Percentiles rank a stretch among this genome's conserved stretches.
Conservation (phyloP, 306 rosid species). For the Cucurbita argyrosperma region DNA sequence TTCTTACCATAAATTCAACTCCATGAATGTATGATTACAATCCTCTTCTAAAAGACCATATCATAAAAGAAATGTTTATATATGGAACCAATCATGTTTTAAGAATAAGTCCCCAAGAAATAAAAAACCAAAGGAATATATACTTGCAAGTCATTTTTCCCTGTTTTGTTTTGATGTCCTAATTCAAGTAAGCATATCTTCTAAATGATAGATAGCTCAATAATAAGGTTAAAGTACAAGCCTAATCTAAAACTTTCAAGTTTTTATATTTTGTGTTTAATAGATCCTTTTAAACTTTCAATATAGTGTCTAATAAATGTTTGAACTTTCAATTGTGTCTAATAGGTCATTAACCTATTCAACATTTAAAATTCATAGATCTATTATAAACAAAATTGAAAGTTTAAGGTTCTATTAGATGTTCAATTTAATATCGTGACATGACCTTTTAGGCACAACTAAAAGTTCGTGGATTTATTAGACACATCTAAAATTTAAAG, state of each 20-base stretch:
- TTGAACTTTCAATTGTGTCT: neutral
- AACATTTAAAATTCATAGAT: neutral
- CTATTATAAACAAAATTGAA: neutral
- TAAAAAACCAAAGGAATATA: neutral
- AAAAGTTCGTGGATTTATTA: neutral
- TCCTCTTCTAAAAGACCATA: neutral
- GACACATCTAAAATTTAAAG: neutral
- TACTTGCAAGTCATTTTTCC: neutral
- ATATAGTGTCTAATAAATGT: too few relatives aligned
- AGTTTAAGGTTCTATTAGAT: neutral
- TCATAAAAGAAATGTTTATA: neutral
- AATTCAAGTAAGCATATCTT: neutral
- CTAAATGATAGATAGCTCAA: neutral
- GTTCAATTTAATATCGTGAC: neutral
- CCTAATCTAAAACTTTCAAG: too few relatives aligned
- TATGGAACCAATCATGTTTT: neutral
- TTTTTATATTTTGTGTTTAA: too few relatives aligned
- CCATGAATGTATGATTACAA: neutral
- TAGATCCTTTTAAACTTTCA: neutral
- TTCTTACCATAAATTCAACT: neutral
- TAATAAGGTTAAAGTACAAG: neutral
- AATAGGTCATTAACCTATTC: neutral
- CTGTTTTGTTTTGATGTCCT: neutral
- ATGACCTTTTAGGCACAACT: neutral
- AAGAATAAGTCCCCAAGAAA: neutral